Evolutionary conservation across 2,329 filamentous ascomycete species (phyloP), one percentile per base, ranked within the genome.

Genomic region (Arthrobotrys iridis): DNA sequence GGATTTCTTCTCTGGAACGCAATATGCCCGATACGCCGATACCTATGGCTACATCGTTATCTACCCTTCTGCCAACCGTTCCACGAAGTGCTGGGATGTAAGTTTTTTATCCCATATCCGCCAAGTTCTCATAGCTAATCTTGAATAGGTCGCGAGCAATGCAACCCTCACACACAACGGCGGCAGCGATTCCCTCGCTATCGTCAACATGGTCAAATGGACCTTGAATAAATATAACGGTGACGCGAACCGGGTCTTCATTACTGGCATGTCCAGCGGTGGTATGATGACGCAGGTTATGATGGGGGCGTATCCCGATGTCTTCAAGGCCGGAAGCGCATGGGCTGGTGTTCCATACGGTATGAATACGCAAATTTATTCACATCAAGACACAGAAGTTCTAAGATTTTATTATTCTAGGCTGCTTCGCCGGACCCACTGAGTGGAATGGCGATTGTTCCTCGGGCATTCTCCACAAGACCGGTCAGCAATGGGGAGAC

Each of bases 281-380:
- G 81, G 79, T 13, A 82, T 82, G 81, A 81, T 82, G 80, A 81
- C 1, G 84, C 85, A 85, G 74, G 83, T 86, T 77, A 80, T 86
- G 59, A 81, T 82, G 1, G 84, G 83, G 0, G 81, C 83, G 0
- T 86, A 86, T 78, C 84, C 85, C 0, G 84, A 85, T 28, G 72
- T 86, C 37, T 85, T 86, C 77, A 81, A 80, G 0, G 85, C 84
- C 0, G 84, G 81, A 2, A 82, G 82, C 15, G 84, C 80, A 13
- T 85, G 84, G 79, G 82, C 84, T 0, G 84, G 84, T 13, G 83
- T 84, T 0, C 81, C 84, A n/a, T 82, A 82, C 41, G 81, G 81
- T 1, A 71, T 4, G 55, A 33, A 50, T 22, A 18, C 18, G 28
- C 10, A 22, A 52, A 30, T 30, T 30, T 6, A 4, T 20, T 4